Base-by-base conservation (phyloP, 2,329 filamentous ascomycete genomes). In the Fusarium verticillioides region DNA sequence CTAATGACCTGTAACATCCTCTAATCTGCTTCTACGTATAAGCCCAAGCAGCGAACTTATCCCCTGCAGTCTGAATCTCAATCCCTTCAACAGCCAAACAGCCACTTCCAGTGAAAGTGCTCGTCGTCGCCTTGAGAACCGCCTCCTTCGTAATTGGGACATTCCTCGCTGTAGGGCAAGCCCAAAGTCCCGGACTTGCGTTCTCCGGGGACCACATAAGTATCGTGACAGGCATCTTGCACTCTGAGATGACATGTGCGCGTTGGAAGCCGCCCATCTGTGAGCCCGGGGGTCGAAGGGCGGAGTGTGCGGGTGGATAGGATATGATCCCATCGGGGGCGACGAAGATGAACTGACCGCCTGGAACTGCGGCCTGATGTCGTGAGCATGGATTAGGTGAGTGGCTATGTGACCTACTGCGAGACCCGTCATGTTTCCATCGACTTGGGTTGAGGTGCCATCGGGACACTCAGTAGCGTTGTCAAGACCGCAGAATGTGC, bases 291-390 rank as follows among this genome's bases (percentile, higher is more conserved):
- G 90, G 89, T 9, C 87, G 85, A 63, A 76, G 81, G 5, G 79
- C 81, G 0, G 88, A 90, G 81, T 92, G 89, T 0, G 90, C 84
- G 26, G 76, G 70, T 1, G 89, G 89, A 81, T 88, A 92, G 61
- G 84, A 83, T 63, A 93, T 79, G 15, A 84, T 82, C 10, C 90
- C 91, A 32, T 84, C 79, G 7, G 86, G 82, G 7, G 81, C 83
- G 63, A 92, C 84, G 79, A 89, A 93, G 74, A 91, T 84, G 64
- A 85, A 81, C 75, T 93, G 90, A 32, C 91, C 91, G 34, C 90
- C 90, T 9, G 90, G 90, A 9, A 92, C 90, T 36, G 85, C 78
- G 37, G 89, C 86, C 81, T 84, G 11, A 7, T n/a, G 6, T 19
- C 36, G 46, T 36, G 1, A 36, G 44, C 9, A 34, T 11, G 5